Conservation (phyloP, 1,284 basidiomycete genomes). For the Moesziomyces sp. region DNA sequence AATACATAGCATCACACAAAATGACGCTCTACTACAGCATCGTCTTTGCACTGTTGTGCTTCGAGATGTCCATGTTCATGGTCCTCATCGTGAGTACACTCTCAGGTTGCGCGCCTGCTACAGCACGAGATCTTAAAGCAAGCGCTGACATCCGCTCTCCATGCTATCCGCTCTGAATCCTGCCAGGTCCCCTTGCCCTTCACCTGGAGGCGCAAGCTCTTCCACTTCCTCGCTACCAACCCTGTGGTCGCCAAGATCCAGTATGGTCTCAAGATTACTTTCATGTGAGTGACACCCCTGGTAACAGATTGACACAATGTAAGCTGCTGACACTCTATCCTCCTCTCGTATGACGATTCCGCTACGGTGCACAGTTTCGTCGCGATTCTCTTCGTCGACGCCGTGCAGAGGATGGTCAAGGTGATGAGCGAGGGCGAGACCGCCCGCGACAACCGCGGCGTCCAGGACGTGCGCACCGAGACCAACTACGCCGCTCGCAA, state of each 20-base stretch:
- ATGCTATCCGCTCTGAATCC: not conserved
- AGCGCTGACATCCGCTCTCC: not conserved
- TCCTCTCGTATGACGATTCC: not conserved
- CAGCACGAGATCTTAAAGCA: not conserved
- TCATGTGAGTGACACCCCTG: slow-evolving; percentile 76
- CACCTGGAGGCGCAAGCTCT: slow-evolving; percentile 77
- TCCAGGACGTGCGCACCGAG: slow-evolving; percentile 80
- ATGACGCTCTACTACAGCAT: slow-evolving; percentile 68
- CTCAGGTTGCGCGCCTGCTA: not conserved
- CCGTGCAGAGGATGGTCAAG: slow-evolving; percentile 90
- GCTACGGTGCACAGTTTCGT: slow-evolving; percentile 76
- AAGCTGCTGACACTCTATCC: not conserved
- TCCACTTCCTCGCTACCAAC: slow-evolving; percentile 76
- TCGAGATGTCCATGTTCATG: slow-evolving; percentile 67
- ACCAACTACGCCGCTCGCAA: slow-evolving; percentile 84
- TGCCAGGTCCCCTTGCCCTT: slow-evolving; percentile 77
- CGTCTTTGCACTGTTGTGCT: slow-evolving; percentile 63
- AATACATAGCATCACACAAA: slow-evolving; percentile 1
- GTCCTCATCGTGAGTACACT: slow-evolving; percentile 56
- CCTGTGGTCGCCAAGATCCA: slow-evolving; percentile 70
- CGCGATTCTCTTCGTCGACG: slow-evolving; percentile 82
- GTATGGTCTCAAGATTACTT: slow-evolving; percentile 85
- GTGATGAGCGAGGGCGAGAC: slow-evolving; percentile 80
- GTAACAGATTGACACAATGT: too few relatives aligned
- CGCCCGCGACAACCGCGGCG: slow-evolving; percentile 75